Evolutionary conservation across 352 stramenopile genomes (phyloP).

Genomic region (Phytophthora megakarya): DNA sequence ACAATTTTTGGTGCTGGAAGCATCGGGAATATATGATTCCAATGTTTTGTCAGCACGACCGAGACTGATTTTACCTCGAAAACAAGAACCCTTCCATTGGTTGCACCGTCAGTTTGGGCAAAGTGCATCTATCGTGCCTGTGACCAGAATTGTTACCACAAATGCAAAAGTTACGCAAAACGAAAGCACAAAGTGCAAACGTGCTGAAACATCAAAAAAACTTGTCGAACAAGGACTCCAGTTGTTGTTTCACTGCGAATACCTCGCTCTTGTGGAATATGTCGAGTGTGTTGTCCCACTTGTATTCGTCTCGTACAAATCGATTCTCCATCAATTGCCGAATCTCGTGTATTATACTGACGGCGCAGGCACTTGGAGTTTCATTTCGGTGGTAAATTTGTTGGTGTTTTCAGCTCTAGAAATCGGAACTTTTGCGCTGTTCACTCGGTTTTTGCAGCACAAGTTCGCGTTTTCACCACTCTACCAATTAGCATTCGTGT

Average conservation of each 20-base stretch:
- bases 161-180: background rate
- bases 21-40: background rate
- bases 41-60: no score
- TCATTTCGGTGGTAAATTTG: background rate
- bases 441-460: slow-evolving; percentile 30
- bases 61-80: background rate
- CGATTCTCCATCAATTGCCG: slow-evolving; percentile 37
- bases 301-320: background rate
- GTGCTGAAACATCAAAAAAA: background rate
- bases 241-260: slow-evolving; percentile 45
- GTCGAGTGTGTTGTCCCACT: slow-evolving; percentile 46
- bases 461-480: slow-evolving; percentile 41
- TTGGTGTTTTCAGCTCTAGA: slow-evolving; percentile 38
- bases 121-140: background rate
- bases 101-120: background rate
- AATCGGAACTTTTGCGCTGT: slow-evolving; percentile 30
- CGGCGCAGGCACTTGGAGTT: slow-evolving; percentile 9
- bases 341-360: slow-evolving; percentile 41
- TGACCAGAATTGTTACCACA: no score
- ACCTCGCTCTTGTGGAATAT: slow-evolving; percentile 43
- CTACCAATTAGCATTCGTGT: slow-evolving; percentile 42
- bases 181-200: no score
- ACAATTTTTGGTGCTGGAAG: background rate
- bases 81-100: background rate
- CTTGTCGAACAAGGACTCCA: slow-evolving; percentile 27